Conservation (phyloP, 441 rosid species). For the Breynia disticha region DNA sequence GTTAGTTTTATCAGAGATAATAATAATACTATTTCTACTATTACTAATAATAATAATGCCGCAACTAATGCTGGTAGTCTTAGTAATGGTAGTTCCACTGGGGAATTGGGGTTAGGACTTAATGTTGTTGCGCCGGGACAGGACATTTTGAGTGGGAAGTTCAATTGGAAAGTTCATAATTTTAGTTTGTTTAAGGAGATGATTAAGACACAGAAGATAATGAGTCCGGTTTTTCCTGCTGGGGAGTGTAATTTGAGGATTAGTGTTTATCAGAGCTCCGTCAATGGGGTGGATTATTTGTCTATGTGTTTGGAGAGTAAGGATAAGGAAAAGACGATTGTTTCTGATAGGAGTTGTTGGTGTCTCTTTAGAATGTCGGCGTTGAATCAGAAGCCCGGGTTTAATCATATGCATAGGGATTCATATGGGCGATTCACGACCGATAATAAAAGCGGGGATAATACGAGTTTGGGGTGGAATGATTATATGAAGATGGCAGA, state of each 20-base stretch:
- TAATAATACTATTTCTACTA: slow-evolving; percentile 33
- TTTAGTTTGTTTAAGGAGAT: slow-evolving; percentile 92
- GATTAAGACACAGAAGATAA: slow-evolving; percentile 96
- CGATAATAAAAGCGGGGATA: slow-evolving; percentile 93
- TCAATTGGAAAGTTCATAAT: slow-evolving; percentile 96
- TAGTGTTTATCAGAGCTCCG: slow-evolving; percentile 87
- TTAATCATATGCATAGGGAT: slow-evolving; percentile 85
- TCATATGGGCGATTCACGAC: slow-evolving; percentile 94
- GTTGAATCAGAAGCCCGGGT: slow-evolving; percentile 80
- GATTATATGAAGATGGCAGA: slow-evolving; percentile 95
- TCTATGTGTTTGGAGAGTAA: slow-evolving; percentile 98
- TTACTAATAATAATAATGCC: too few species aligned
- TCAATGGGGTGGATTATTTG: slow-evolving; percentile 67
- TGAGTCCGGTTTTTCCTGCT: slow-evolving; percentile 97
- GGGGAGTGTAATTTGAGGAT: slow-evolving; percentile 95
- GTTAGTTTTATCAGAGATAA: slow-evolving; percentile 71
- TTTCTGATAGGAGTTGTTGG: slow-evolving; percentile 82
- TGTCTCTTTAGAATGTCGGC: slow-evolving; percentile 93
- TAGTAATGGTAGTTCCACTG: too few species aligned
- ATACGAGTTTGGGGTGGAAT: slow-evolving; percentile 97
- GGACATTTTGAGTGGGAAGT: slow-evolving; percentile 85
- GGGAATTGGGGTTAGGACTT: too few species aligned
- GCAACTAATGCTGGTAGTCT: too few species aligned
- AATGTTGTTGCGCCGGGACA: slow-evolving; percentile 47
- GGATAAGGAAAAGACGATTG: slow-evolving; percentile 59